Percentiles rank a stretch among this genome's conserved stretches.
These are phyloP conservation scores for Fomitopsis schrenkii DNA, from an alignment of 1,284 basidiomycete genomes.

Conservation along the genomic window DNA sequence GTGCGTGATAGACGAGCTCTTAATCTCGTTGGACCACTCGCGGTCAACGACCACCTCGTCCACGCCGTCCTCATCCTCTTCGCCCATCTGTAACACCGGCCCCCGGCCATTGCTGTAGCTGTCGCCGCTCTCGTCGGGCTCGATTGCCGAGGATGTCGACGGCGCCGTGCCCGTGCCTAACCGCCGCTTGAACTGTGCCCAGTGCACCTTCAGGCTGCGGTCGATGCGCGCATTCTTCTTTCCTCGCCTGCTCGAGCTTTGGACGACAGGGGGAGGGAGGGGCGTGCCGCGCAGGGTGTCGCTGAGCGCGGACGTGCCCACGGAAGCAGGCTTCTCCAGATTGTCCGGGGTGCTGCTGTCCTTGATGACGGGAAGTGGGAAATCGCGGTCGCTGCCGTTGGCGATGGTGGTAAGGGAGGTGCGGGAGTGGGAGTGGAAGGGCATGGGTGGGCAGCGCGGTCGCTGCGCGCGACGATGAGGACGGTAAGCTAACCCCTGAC, in stretches of 20 bases:
- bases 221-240: conserved; percentile 33
- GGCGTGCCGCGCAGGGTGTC: conserved; percentile 2
- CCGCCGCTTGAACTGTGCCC: conserved; percentile 39
- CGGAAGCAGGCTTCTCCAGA: conserved; percentile 4
- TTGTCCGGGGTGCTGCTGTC: background rate
- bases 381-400: conserved; percentile 7
- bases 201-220: conserved; percentile 34
- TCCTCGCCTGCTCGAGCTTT: conserved; percentile 13
- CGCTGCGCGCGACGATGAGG: conserved; percentile 7
- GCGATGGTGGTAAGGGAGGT: conserved; percentile 15
- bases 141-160: conserved; percentile 37
- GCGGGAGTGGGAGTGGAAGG: conserved; percentile 16
- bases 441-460: conserved; percentile 9
- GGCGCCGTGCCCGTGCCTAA: conserved; percentile 38
- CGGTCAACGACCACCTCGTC: conserved; percentile 74
- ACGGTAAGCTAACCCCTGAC: too few relatives aligned
- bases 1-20: conserved; percentile 40
- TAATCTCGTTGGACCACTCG: conserved; percentile 55
- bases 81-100: conserved; percentile 24
- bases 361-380: conserved; percentile 1
- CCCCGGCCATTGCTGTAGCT: conserved; percentile 27
- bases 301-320: conserved; percentile 5
- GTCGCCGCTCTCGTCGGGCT: conserved; percentile 37
- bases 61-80: conserved; percentile 37
- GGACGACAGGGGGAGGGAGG: conserved; percentile 18